These are phyloP conservation scores for Buddleja alternifolia DNA, from an alignment of 257 asterid genomes.

Conservation along the genomic window DNA sequence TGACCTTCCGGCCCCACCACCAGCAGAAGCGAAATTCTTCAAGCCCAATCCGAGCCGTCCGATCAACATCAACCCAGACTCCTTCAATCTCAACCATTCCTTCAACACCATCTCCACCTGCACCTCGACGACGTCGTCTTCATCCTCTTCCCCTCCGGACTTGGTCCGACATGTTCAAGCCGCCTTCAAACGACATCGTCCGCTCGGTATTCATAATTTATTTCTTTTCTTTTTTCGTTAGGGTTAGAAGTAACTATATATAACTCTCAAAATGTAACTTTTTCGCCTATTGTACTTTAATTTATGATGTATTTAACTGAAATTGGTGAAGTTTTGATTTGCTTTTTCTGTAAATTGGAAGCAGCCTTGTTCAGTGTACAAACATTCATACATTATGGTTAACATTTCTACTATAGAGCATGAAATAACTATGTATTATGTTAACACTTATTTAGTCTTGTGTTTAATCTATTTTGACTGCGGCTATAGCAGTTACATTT, in stretches of 20 bases:
- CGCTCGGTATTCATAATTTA: slow-evolving; percentile 56
- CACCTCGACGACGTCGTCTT: slow-evolving; percentile 58
- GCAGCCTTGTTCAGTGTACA: too few species aligned
- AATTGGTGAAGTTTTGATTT: too few species aligned
- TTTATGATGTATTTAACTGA: background rate
- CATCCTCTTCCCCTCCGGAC: slow-evolving; percentile 70
- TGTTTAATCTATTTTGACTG: too few species aligned
- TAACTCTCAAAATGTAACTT: too few species aligned
- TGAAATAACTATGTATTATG: too few species aligned
- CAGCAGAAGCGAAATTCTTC: slow-evolving; percentile 45
- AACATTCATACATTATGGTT: too few species aligned
- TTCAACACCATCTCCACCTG: slow-evolving; percentile 50
- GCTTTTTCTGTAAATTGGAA: too few species aligned
- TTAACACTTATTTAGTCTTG: too few species aligned
- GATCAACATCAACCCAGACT: slow-evolving; percentile 57
- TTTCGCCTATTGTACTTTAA: too few species aligned
- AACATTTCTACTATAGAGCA: too few species aligned
- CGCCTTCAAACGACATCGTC: slow-evolving; percentile 82
- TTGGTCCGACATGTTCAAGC: slow-evolving; percentile 75
- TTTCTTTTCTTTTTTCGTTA: background rate
- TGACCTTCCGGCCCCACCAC: slow-evolving; percentile 67
- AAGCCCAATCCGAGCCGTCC: slow-evolving; percentile 55
- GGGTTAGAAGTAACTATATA: too few species aligned
- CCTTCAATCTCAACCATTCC: slow-evolving; percentile 50
- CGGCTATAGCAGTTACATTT: too few species aligned